Percentiles rank a stretch among this genome's conserved stretches.
Evolutionary conservation across 768 basidiomycete genomes (phyloP).

Genomic region (Brasilioporus rufonigricans): DNA sequence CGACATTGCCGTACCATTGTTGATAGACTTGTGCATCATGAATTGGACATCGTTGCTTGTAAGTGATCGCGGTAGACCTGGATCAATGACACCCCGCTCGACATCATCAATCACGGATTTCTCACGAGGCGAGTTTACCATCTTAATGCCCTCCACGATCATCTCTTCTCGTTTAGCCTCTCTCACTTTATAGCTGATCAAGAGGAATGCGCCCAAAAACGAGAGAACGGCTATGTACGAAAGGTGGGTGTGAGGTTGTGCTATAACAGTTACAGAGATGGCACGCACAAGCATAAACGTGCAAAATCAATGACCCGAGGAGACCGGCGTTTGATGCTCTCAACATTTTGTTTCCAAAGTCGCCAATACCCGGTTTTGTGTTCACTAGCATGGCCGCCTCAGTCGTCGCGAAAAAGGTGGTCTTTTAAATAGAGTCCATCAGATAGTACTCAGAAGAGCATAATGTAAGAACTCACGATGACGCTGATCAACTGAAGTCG

Average conservation of each 20-base stretch:
- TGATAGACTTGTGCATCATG: neutral
- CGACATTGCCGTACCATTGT: neutral
- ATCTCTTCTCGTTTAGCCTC: constrained; percentile 49
- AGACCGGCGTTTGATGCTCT: constrained; percentile 46
- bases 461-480: constrained; percentile 41
- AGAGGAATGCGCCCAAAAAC: constrained; percentile 57
- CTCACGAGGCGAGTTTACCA: constrained; percentile 17
- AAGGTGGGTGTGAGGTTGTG: neutral
- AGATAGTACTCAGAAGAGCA: neutral
- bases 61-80: neutral
- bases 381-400: constrained; percentile 53
- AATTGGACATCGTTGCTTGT: neutral
- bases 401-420: constrained; percentile 60
- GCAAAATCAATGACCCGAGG: constrained; percentile 50
- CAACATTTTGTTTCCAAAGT: constrained; percentile 12
- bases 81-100: constrained; percentile 8
- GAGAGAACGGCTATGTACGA: constrained; percentile 37
- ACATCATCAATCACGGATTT: constrained; percentile 8
- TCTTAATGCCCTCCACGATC: constrained; percentile 33
- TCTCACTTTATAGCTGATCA: constrained; percentile 52
- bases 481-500: constrained; percentile 59
- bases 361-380: constrained; percentile 31
- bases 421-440: constrained; percentile 32
- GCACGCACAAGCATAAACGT: constrained; percentile 47
- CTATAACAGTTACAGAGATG: neutral